A percentile compares a stretch with the other conserved stretches of the same genome.
Evolutionary conservation across 495 filamentous ascomycete genomes (phyloP).

Genomic region (Penicillium pulvis): DNA sequence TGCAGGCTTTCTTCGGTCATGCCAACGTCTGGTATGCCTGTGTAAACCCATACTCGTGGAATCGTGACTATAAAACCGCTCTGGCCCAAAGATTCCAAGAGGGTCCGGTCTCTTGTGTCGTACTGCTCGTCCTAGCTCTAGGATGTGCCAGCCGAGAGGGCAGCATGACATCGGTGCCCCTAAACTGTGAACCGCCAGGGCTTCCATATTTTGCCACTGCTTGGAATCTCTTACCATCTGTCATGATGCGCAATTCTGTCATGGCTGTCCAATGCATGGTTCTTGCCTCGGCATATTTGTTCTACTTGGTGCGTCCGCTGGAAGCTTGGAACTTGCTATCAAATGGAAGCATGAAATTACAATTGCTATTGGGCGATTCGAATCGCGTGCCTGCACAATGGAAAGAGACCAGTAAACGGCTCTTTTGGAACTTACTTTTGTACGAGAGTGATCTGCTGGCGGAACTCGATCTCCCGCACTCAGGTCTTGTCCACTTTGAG

Average conservation of each 20-base stretch:
- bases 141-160: slow-evolving; percentile 70
- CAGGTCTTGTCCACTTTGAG: slow-evolving; percentile 78
- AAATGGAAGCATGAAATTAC: slow-evolving; percentile 77
- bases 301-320: slow-evolving; percentile 77
- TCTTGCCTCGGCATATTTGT: slow-evolving; percentile 75
- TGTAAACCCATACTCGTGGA: slow-evolving; percentile 82
- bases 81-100: slow-evolving; percentile 29
- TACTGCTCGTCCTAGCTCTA: slow-evolving; percentile 76
- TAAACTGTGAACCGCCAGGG: slow-evolving; percentile 73
- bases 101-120: slow-evolving; percentile 48
- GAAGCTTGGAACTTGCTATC: slow-evolving; percentile 82
- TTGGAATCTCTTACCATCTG: slow-evolving; percentile 72
- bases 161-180: slow-evolving; percentile 71
- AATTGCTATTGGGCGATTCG: slow-evolving; percentile 71
- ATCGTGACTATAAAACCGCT: slow-evolving; percentile 71
- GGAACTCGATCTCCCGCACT: slow-evolving; percentile 79
- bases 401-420: slow-evolving; percentile 70
- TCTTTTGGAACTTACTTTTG: slow-evolving; percentile 82
- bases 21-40: slow-evolving; percentile 86
- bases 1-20: slow-evolving; percentile 74
- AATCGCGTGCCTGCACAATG: slow-evolving; percentile 67
- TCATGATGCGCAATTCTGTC: slow-evolving; percentile 79
- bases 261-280: slow-evolving; percentile 77
- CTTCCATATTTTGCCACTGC: slow-evolving; percentile 78
- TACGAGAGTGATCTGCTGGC: slow-evolving; percentile 82